phyloP scores from a whole-genome alignment of 768 basidiomycete species.

The Dioszegia aurantiaca region DNA sequence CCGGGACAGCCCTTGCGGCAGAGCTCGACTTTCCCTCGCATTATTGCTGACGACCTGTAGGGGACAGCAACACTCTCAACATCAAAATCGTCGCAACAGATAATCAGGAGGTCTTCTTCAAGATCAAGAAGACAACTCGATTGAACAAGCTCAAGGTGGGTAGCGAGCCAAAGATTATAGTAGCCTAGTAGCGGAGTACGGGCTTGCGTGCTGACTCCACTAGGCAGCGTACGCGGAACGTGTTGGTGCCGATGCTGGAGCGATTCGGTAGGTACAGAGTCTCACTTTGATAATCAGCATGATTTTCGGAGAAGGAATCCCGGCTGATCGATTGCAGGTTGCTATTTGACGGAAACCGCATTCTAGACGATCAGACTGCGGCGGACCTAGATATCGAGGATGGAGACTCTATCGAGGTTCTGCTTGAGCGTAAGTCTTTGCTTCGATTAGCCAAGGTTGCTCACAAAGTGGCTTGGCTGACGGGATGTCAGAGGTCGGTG shows the following conservation, averaged over 20 bases:
- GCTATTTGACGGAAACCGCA: conserved; percentile 82
- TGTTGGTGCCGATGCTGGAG: conserved; percentile 81
- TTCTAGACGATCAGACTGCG: conserved; percentile 87
- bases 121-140: conserved; percentile 91
- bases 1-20: background rate
- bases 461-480: too few species aligned
- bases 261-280: conserved; percentile 69
- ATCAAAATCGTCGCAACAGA: conserved; percentile 46
- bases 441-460: too few species aligned
- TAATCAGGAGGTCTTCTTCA: conserved; percentile 92
- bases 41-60: background rate
- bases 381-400: conserved; percentile 79
- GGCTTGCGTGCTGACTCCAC: conserved; percentile 7
- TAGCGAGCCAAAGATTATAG: background rate
- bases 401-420: conserved; percentile 86
- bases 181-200: too few species aligned
- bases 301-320: background rate
- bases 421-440: conserved; percentile 74
- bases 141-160: conserved; percentile 78
- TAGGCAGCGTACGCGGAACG: conserved; percentile 78
- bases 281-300: background rate
- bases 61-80: conserved; percentile 40
- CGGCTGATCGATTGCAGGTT: conserved; percentile 59
- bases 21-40: background rate
- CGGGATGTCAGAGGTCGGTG: conserved; percentile 10